phyloP scores from a whole-genome alignment of 495 filamentous ascomycete species.

The Paragyromitra xinjiangensis region DNA sequence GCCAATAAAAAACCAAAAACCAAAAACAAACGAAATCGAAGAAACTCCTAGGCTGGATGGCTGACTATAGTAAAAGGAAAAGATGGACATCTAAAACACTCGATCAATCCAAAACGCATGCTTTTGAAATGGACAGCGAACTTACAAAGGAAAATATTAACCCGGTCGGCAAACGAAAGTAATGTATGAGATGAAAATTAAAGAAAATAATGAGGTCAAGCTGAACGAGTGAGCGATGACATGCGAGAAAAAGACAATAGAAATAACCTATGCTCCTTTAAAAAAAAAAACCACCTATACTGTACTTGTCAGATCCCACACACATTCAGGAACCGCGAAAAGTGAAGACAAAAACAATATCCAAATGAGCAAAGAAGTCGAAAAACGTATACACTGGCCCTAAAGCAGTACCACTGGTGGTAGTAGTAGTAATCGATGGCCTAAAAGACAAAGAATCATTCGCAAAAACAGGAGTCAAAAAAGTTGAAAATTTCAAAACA shows the following conservation, averaged over 20 bases:
- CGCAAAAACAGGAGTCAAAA: conserved; percentile 21
- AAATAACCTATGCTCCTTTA: conserved; percentile 39
- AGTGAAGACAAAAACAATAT: conserved; percentile 19
- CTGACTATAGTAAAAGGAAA: conserved; percentile 19
- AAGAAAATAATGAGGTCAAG: conserved; percentile 27
- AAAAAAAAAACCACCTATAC: conserved; percentile 36
- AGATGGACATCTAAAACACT: conserved; percentile 38
- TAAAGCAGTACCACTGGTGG: conserved; percentile 6
- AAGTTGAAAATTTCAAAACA: conserved; percentile 42
- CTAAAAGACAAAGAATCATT: conserved; percentile 39
- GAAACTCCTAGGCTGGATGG: conserved; percentile 39
- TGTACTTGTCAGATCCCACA: conserved; percentile 23
- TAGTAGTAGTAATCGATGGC: conserved; percentile 25
- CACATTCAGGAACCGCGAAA: neutral
- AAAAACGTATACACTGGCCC: conserved; percentile 26
- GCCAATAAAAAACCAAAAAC: neutral
- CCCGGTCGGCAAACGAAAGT: conserved; percentile 14
- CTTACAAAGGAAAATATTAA: conserved; percentile 39
- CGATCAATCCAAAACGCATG: conserved; percentile 40
- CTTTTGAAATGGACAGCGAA: conserved; percentile 31
- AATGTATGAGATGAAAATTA: conserved; percentile 23
- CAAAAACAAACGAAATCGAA: conserved; percentile 28
- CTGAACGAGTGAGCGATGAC: conserved; percentile 19
- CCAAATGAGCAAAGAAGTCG: neutral
- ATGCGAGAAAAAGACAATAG: conserved; percentile 30